phyloP scores from a whole-genome alignment of 768 basidiomycete genomes.

The Mycena maculata region DNA sequence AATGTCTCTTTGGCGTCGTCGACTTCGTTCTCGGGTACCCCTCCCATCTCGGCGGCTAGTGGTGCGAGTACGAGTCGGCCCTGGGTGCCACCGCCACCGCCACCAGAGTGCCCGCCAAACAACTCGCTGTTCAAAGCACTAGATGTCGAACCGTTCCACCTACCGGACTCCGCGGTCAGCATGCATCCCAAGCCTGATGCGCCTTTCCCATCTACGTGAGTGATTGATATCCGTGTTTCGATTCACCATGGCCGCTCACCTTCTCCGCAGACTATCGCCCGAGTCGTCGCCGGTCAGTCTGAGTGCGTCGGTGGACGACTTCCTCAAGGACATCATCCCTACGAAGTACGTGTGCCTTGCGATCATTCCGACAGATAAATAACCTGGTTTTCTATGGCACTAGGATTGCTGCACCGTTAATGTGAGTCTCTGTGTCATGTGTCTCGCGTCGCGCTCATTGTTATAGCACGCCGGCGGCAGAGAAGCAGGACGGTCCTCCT shows the following conservation, averaged over 20 bases:
- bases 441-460: not conserved
- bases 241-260: slow-evolving; percentile 27
- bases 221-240: too few species aligned
- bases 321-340: slow-evolving; percentile 55
- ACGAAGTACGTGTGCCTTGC: slow-evolving; percentile 46
- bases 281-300: slow-evolving; percentile 30
- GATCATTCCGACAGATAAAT: slow-evolving; percentile 33
- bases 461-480: slow-evolving; percentile 1
- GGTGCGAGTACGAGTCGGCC: not conserved
- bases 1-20: slow-evolving; percentile 25
- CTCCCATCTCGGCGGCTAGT: too few species aligned
- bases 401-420: slow-evolving; percentile 51
- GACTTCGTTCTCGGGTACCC: slow-evolving; percentile 1
- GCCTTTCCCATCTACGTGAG: slow-evolving; percentile 22
- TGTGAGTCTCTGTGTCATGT: slow-evolving; percentile 36
- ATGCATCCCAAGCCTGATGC: not conserved
- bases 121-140: slow-evolving; percentile 30
- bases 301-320: slow-evolving; percentile 45
- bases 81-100: not conserved
- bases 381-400: not conserved
- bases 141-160: slow-evolving; percentile 4
- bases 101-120: slow-evolving; percentile 3
- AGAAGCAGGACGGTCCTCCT: slow-evolving; percentile 11
- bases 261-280: slow-evolving; percentile 21
- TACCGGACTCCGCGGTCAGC: slow-evolving; percentile 12